phyloP scores from a whole-genome alignment of 805 yeast species.

The Candida silvicultrix region DNA sequence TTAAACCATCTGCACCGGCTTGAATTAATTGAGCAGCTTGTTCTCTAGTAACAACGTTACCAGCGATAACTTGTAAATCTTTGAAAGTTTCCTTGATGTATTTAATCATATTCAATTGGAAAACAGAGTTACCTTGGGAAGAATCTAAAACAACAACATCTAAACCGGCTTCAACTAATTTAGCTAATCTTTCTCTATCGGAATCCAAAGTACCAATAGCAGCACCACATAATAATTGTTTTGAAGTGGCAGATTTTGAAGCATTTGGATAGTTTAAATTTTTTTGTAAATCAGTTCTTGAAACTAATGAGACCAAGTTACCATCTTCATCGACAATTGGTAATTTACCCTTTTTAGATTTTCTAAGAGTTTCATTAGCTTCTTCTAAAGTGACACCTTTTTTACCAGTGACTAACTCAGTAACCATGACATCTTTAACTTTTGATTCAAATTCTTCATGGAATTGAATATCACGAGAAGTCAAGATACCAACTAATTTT shows the following conservation, averaged over 20 bases:
- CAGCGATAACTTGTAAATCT: conserved; percentile 85
- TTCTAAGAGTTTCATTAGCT: conserved; percentile 87
- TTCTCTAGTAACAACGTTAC: conserved; percentile 98
- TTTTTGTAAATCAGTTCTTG: conserved; percentile 96
- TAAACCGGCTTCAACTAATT: conserved; percentile 91
- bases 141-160: conserved; percentile 96
- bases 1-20: conserved; percentile 96
- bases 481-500: conserved; percentile 89
- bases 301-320: conserved; percentile 78
- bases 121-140: conserved; percentile 94
- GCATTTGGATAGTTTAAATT: conserved; percentile 92
- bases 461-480: conserved; percentile 96
- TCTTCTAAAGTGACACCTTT: conserved; percentile 75
- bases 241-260: conserved; percentile 85
- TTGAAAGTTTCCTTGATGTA: conserved; percentile 83
- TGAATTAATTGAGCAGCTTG: conserved; percentile 94
- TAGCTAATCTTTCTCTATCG: conserved; percentile 77
- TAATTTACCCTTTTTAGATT: conserved; percentile 94
- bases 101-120: conserved; percentile 90
- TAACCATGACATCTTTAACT: conserved; percentile 84
- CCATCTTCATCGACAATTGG: conserved; percentile 82
- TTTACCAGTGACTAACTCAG: conserved; percentile 75
- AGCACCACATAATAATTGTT: conserved; percentile 98
- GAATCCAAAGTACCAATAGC: conserved; percentile 92
- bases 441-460: conserved; percentile 61